phyloP scores from a whole-genome alignment of 345 rosid genomes.

The Cardamine chenopodiifolia region DNA sequence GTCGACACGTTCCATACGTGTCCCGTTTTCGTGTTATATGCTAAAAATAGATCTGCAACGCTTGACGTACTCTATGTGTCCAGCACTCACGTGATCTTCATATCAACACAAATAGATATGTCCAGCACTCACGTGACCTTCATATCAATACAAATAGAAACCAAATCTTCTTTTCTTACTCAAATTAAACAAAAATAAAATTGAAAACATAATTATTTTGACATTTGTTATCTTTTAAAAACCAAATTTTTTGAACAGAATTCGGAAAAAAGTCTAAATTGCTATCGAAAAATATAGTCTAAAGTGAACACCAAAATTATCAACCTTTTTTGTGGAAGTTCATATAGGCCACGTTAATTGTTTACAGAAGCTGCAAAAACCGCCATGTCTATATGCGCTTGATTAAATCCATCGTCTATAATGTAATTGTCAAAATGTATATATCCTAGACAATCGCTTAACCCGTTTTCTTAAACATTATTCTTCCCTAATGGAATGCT shows the following conservation, averaged over 20 bases:
- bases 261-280: background rate
- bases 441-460: too few relatives aligned
- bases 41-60: background rate
- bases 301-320: background rate
- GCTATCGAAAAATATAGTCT: background rate
- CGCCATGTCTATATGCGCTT: too few relatives aligned
- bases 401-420: too few relatives aligned
- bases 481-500: background rate
- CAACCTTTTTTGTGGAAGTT: too few relatives aligned
- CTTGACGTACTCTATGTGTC: background rate
- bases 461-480: background rate
- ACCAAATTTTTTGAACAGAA: background rate
- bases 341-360: too few relatives aligned
- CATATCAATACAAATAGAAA: background rate
- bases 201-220: background rate
- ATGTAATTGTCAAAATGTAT: too few relatives aligned
- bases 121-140: background rate
- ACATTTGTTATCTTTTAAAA: too few relatives aligned
- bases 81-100: background rate
- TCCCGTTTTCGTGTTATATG: background rate
- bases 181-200: background rate
- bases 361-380: too few relatives aligned
- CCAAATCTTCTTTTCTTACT: background rate
- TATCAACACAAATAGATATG: background rate
- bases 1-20: constrained; percentile 9